These are phyloP conservation scores for Theobroma cacao DNA, from an alignment of 345 rosid genomes.

Conservation along the genomic window DNA sequence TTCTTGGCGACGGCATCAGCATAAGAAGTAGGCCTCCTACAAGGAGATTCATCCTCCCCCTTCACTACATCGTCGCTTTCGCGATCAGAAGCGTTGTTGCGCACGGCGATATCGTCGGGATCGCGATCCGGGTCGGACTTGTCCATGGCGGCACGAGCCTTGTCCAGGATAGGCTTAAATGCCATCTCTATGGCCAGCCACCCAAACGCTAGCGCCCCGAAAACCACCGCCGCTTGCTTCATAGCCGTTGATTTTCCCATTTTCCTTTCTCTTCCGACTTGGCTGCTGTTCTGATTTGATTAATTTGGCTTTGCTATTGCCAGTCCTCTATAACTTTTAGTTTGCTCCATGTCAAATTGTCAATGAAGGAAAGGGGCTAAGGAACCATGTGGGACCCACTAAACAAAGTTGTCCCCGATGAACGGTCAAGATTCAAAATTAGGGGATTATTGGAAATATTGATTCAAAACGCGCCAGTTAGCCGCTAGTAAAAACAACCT, in stretches of 20 bases:
- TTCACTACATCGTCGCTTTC: slow-evolving; percentile 33
- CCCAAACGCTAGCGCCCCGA: slow-evolving; percentile 71
- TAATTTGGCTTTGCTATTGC: neutral
- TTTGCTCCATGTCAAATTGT: neutral
- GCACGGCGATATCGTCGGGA: slow-evolving; percentile 36
- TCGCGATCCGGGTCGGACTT: slow-evolving; percentile 58
- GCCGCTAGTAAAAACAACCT: too few species aligned
- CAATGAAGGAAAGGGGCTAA: neutral
- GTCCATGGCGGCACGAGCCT: slow-evolving; percentile 60
- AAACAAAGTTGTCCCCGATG: neutral
- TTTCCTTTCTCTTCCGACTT: neutral
- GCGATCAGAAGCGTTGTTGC: slow-evolving; percentile 17
- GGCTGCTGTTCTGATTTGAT: neutral
- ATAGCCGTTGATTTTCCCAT: slow-evolving; percentile 4
- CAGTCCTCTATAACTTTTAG: neutral
- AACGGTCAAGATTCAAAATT: neutral
- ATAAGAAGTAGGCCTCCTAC: neutral
- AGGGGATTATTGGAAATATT: neutral
- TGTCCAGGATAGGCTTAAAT: slow-evolving; percentile 72
- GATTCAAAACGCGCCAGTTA: neutral
- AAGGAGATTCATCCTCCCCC: neutral
- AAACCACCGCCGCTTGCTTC: slow-evolving; percentile 60
- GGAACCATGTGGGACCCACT: slow-evolving; percentile 3
- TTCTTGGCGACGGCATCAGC: slow-evolving; percentile 13
- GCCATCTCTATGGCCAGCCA: slow-evolving; percentile 85